Percentiles rank a stretch among this genome's conserved stretches.
These are phyloP conservation scores for Leccinum fibrillosum DNA, from an alignment of 768 basidiomycete species.

Conservation along the genomic window DNA sequence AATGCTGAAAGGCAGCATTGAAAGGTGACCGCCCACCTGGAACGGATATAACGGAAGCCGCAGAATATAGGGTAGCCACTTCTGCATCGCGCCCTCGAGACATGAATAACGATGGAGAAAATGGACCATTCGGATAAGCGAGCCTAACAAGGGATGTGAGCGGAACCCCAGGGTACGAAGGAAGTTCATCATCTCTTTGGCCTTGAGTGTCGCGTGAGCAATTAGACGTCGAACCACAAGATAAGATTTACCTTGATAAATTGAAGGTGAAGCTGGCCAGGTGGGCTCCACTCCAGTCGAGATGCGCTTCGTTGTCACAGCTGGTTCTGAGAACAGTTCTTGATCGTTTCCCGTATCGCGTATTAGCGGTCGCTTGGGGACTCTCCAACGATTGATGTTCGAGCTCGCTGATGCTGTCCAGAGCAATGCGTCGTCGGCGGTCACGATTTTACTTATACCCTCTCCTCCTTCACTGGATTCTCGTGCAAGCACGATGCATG, in stretches of 20 bases:
- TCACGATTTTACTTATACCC: slow-evolving; percentile 80
- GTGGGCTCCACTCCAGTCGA: slow-evolving; percentile 17
- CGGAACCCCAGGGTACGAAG: slow-evolving; percentile 59
- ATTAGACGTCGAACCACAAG: neutral
- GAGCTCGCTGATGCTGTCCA: slow-evolving; percentile 91
- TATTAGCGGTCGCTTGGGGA: slow-evolving; percentile 44
- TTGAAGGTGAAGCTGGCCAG: slow-evolving; percentile 11
- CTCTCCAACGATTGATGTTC: slow-evolving; percentile 77
- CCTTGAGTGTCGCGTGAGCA: slow-evolving; percentile 19
- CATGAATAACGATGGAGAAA: slow-evolving; percentile 36
- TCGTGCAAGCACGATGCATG: slow-evolving; percentile 81
- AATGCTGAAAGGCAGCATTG: slow-evolving; percentile 33
- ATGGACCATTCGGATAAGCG: slow-evolving; percentile 63
- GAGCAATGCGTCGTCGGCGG: slow-evolving; percentile 76
- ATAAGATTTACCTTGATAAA: slow-evolving; percentile 20
- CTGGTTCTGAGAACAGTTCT: slow-evolving; percentile 13
- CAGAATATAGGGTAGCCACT: slow-evolving; percentile 84
- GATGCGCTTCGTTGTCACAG: slow-evolving; percentile 5
- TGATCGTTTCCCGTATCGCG: slow-evolving; percentile 12
- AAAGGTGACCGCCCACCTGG: slow-evolving; percentile 42
- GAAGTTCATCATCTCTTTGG: slow-evolving; percentile 19
- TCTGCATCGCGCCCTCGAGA: slow-evolving; percentile 62
- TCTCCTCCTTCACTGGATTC: slow-evolving; percentile 51
- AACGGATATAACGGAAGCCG: slow-evolving; percentile 74
- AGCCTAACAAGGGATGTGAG: slow-evolving; percentile 68